Base-by-base conservation (phyloP, 163 green algal genomes). In the Prototheca stagnorum region DNA sequence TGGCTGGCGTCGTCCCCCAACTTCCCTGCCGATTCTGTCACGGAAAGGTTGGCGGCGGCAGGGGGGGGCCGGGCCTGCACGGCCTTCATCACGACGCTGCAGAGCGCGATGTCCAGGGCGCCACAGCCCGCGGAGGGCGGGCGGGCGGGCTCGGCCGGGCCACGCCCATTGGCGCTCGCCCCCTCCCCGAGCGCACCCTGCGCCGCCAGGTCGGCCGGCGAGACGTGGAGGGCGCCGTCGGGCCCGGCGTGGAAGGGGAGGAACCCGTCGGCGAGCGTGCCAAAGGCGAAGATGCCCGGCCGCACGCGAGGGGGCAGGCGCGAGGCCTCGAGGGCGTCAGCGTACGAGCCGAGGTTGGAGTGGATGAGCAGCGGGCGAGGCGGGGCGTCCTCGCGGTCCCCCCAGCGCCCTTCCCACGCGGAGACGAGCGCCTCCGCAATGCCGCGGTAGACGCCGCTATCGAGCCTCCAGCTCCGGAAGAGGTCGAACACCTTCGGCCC, bases 61-160 rank as follows among this genome's bases (percentile, higher is more conserved):
- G 25, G 23, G 5, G 39, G 34, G 44, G 43, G 44, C 17, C 25
- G 25, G 24, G 23, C 35, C 9, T 48, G 51, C 0, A 64, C 67
- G 22, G 61, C 64, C 57, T 82, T 82, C 73, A 82, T 82, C n/a
- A 82, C 73, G 2, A 82, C 54, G 5, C 53, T 70, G 21, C 54
- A 54, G 28, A 79, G 40, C 40, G 54, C 8, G n/a, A 70, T 20
- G 7, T 46, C 16, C 24, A 31, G 19, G 6, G 19, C 39, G 17
- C 27, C 34, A 17, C 24, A 37, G 40, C 26, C 2, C n/a, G 25
- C 9, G 17, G 46, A 7, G 15, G 35, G 22, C 27, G 53, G 24
- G 26, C 26, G 23, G 34, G 53, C 22, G 23, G 22, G 31, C 11
- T 37, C 31, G 31, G 31, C 31, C 11, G n/a, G n/a, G n/a, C n/a